Evolutionary conservation across 2,329 filamentous ascomycete genomes (phyloP).

Genomic region (Aspergillus pseudoterreus): DNA sequence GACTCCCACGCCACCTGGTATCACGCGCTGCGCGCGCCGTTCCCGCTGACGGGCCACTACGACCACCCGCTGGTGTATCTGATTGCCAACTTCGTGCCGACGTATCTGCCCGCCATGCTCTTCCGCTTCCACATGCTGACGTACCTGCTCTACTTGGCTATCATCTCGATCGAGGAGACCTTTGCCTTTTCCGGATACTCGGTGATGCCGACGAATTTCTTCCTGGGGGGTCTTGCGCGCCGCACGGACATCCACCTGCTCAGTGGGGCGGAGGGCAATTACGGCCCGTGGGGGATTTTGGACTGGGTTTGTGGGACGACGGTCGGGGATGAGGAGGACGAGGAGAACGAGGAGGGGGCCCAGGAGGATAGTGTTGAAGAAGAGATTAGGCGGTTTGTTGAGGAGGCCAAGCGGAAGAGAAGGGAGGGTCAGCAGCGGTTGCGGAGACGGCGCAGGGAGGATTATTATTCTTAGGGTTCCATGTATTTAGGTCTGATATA

Average conservation of each 20-base stretch:
- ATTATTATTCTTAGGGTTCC: background rate
- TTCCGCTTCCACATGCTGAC: slow-evolving; percentile 61
- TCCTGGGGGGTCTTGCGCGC: slow-evolving; percentile 57
- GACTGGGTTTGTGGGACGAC: slow-evolving; percentile 44
- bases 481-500: background rate
- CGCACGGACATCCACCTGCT: slow-evolving; percentile 54
- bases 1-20: slow-evolving; percentile 54
- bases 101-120: slow-evolving; percentile 53
- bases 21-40: slow-evolving; percentile 51
- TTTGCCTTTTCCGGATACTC: slow-evolving; percentile 60
- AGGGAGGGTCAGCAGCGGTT: slow-evolving; percentile 17
- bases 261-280: slow-evolving; percentile 44
- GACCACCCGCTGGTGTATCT: slow-evolving; percentile 58
- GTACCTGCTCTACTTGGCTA: slow-evolving; percentile 52
- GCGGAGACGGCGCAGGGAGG: slow-evolving; percentile 9
- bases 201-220: slow-evolving; percentile 54
- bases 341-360: slow-evolving; percentile 19
- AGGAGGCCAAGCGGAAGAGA: slow-evolving; percentile 28
- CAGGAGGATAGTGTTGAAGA: slow-evolving; percentile 33
- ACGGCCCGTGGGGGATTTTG: slow-evolving; percentile 43
- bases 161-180: slow-evolving; percentile 58
- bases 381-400: slow-evolving; percentile 28
- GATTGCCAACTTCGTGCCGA: slow-evolving; percentile 52
- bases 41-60: slow-evolving; percentile 57
- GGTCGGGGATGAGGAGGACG: slow-evolving; percentile 47